Base-by-base conservation (phyloP, 805 yeast genomes). In the Priceomyces medius region DNA sequence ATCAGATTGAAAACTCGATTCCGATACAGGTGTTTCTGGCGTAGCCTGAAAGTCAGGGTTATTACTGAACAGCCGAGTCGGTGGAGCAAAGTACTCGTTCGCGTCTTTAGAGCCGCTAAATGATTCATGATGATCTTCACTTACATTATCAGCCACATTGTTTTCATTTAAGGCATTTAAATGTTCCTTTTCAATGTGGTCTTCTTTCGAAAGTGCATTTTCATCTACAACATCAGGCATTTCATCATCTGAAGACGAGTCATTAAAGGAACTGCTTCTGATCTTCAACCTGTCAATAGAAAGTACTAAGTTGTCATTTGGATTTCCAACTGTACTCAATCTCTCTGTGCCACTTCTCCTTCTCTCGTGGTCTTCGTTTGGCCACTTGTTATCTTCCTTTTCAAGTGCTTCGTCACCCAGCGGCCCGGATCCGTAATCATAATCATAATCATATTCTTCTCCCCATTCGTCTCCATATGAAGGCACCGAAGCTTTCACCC, bases 401-500 rank as follows among this genome's bases (percentile, higher is more conserved):
- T 14, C 20, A 26, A 10, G 12, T 20, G 45, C 44, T 12, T 36
- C 35, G 6, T 38, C 52, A 3, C 42, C 29, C n/a, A 39, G 49
- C 2, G 48, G 41, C 8, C 28, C 48, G 7, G 45, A 42, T 10
- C 20, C 49, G 24, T 43, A 41, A 4, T 44, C 57, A 41, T 52
- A 49, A 17, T 52, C 59, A 35, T 54, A 47, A 23, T 59, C 68
- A 40, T 58, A 58, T 20, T 63, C 68, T 40, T 63, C 68, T 17
- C 59, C 66, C 74, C 74, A 68, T 17, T 66, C 71, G 41, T 66
- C 71, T 1, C 72, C 72, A 43, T 68, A 68, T 2, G 59, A 41
- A n/a, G 74, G 76, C 4, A 63, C 65, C n/a, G 63, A 49, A 5
- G 74, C 68, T 40, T 63, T 64, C 8, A 61, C 72, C 75, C 75